These are phyloP conservation scores for Eucalyptus polyanthemos DNA, from an alignment of 345 rosid species.

Conservation along the genomic window DNA sequence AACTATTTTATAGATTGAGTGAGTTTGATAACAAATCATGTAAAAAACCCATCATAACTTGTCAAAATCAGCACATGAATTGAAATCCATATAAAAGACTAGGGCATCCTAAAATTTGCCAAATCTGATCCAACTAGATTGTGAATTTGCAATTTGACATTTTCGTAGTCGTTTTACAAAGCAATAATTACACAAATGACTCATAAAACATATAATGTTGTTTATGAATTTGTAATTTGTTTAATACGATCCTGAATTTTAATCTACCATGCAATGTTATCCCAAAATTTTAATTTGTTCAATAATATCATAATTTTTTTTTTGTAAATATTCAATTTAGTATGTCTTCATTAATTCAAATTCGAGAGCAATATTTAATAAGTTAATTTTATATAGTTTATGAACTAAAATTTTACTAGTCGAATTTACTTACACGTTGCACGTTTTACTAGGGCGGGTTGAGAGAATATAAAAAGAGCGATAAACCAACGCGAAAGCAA, in stretches of 20 bases:
- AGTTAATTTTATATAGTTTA: background rate
- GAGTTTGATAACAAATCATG: background rate
- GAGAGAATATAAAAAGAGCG: background rate
- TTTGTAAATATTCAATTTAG: background rate
- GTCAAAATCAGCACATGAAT: background rate
- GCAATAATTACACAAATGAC: too few species aligned
- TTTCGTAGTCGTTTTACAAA: fast-evolving
- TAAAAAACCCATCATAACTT: background rate
- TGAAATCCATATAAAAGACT: background rate
- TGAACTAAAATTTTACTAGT: too few species aligned
- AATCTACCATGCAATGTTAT: fast-evolving
- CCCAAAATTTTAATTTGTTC: background rate
- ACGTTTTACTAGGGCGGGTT: too few species aligned
- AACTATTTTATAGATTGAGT: background rate
- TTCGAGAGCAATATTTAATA: background rate
- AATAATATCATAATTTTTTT: fast-evolving
- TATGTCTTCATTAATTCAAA: background rate
- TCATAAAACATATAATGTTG: fast-evolving
- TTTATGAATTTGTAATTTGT: background rate
- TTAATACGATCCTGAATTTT: fast-evolving
- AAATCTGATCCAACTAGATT: fast-evolving
- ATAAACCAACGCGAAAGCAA: background rate
- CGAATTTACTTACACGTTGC: background rate
- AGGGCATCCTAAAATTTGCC: background rate
- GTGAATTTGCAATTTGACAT: fast-evolving